A percentile compares a stretch with the other conserved stretches of the same genome.
These are phyloP conservation scores for Malus hybrid DNA, from an alignment of 331 rosid species.

Conservation along the genomic window DNA sequence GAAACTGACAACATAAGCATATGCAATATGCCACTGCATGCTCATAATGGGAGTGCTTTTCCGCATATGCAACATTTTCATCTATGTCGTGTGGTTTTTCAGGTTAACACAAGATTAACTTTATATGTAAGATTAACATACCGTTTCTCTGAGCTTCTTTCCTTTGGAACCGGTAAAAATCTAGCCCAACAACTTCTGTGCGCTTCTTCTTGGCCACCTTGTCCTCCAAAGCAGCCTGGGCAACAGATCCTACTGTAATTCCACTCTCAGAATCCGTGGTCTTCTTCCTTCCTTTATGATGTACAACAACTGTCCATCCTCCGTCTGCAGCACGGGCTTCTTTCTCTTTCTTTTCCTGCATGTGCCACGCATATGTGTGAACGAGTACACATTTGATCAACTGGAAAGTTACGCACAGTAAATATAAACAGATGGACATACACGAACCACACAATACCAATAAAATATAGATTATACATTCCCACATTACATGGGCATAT, in stretches of 20 bases:
- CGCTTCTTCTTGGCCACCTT: constrained; percentile 58
- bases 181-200: constrained; percentile 53
- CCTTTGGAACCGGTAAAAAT: constrained; percentile 85
- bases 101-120: background rate
- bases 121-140: constrained; percentile 15
- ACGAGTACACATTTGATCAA: background rate
- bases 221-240: constrained; percentile 58
- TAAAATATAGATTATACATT: background rate
- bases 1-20: background rate
- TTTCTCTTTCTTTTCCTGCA: constrained; percentile 69
- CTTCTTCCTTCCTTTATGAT: constrained; percentile 86
- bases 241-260: constrained; percentile 63
- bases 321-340: constrained; percentile 72
- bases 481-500: background rate
- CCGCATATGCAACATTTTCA: background rate
- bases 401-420: background rate
- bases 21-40: background rate
- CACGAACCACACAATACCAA: background rate
- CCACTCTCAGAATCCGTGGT: constrained; percentile 77
- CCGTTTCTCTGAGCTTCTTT: constrained; percentile 86
- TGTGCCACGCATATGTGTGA: background rate
- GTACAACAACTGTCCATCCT: constrained; percentile 84
- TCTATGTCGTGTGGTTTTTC: background rate
- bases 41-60: background rate
- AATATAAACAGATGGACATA: background rate